Evolutionary conservation across 768 basidiomycete genomes (phyloP).

Genomic region (Hysterangium stoloniferum): DNA sequence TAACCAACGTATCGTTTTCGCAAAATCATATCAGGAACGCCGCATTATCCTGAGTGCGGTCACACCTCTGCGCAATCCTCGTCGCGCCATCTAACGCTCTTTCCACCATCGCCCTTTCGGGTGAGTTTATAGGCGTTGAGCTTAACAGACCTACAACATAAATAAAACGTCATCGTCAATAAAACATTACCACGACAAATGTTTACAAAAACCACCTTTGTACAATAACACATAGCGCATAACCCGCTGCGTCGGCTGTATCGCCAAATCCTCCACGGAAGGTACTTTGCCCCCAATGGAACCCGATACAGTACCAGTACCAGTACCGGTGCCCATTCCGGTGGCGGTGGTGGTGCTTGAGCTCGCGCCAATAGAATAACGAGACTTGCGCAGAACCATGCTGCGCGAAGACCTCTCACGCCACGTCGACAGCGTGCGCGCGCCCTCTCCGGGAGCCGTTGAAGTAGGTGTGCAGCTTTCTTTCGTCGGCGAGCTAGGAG

Average conservation of each 20-base stretch:
- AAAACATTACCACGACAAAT: too few relatives aligned
- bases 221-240: slow-evolving; percentile 56
- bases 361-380: background rate
- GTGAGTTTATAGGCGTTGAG: slow-evolving; percentile 40
- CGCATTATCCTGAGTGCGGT: slow-evolving; percentile 50
- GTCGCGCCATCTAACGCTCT: slow-evolving; percentile 48
- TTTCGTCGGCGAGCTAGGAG: background rate
- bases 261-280: slow-evolving; percentile 50
- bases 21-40: slow-evolving; percentile 29
- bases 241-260: slow-evolving; percentile 56
- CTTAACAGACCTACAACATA: slow-evolving; percentile 38
- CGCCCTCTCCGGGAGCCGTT: background rate
- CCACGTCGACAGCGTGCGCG: background rate
- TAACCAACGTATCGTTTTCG: too few relatives aligned
- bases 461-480: background rate
- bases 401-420: background rate
- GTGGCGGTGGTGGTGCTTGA: background rate
- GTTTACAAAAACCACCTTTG: slow-evolving; percentile 35
- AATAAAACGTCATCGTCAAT: background rate
- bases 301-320: too few relatives aligned
- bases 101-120: slow-evolving; percentile 45
- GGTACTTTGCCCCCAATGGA: too few relatives aligned
- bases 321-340: too few relatives aligned
- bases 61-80: slow-evolving; percentile 54
- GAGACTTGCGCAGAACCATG: background rate